These are phyloP conservation scores for Fusarium illudens DNA, from an alignment of 2,329 filamentous ascomycete species.

Conservation along the genomic window DNA sequence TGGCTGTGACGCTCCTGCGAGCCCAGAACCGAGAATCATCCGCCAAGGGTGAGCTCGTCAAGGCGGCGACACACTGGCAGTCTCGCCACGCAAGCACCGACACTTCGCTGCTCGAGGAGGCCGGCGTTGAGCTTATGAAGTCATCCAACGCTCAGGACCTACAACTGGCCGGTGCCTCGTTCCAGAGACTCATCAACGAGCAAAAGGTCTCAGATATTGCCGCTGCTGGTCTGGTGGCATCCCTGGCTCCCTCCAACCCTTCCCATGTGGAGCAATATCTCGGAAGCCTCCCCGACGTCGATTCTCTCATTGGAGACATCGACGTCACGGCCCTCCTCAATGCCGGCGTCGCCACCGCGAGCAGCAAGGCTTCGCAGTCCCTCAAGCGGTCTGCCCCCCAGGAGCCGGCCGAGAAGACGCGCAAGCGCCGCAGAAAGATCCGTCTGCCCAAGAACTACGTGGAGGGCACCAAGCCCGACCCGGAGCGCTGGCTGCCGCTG, in stretches of 20 bases:
- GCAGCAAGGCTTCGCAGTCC: constrained; percentile 48
- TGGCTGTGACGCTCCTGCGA: constrained; percentile 81
- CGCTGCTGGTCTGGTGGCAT: constrained; percentile 85
- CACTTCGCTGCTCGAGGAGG: constrained; percentile 78
- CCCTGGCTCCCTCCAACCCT: constrained; percentile 71
- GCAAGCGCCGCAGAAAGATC: constrained; percentile 66
- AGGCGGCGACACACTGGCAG: constrained; percentile 84
- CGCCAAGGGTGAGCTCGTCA: constrained; percentile 76
- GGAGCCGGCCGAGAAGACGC: constrained; percentile 51
- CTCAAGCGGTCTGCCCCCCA: constrained; percentile 60
- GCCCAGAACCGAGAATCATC: constrained; percentile 76
- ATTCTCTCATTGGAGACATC: constrained; percentile 67
- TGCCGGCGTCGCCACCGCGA: constrained; percentile 65
- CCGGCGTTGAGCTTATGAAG: constrained; percentile 82
- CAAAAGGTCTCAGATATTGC: constrained; percentile 74
- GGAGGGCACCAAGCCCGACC: constrained; percentile 81
- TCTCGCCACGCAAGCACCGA: constrained; percentile 58
- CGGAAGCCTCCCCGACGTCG: constrained; percentile 67
- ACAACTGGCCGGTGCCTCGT: constrained; percentile 77
- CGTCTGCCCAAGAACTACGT: constrained; percentile 79
- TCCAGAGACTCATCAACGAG: constrained; percentile 73
- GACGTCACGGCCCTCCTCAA: constrained; percentile 70
- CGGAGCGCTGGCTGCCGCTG: constrained; percentile 92
- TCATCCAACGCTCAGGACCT: constrained; percentile 76
- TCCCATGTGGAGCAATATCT: constrained; percentile 64